phyloP scores from a whole-genome alignment of 306 rosid genomes.

The Trifolium fragiferum region DNA sequence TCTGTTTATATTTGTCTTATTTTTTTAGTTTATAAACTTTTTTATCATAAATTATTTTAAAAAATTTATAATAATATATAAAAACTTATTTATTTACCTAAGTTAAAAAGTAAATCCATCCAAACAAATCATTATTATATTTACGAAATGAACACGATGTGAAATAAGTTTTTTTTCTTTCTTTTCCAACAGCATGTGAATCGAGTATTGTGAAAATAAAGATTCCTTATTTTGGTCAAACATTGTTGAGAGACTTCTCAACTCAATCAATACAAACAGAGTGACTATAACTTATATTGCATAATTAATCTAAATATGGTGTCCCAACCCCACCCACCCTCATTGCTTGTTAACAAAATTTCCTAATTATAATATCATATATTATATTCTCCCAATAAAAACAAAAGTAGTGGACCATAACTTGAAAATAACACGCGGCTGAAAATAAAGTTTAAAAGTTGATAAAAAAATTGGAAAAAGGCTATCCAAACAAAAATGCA shows the following conservation, averaged over 20 bases:
- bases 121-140: too few species aligned
- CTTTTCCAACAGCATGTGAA: background rate
- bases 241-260: background rate
- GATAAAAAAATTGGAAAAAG: background rate
- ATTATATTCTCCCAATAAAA: background rate
- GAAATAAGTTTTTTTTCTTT: too few species aligned
- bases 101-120: too few species aligned
- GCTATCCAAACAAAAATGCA: background rate
- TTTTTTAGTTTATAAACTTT: too few species aligned
- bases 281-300: background rate
- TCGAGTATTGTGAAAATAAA: background rate
- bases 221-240: background rate
- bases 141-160: too few species aligned
- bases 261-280: background rate
- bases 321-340: conserved; percentile 4
- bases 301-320: background rate
- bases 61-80: too few species aligned
- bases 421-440: conserved; percentile 8
- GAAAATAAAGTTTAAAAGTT: conserved; percentile 12
- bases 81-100: too few species aligned
- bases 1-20: too few species aligned
- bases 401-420: conserved; percentile 3
- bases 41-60: too few species aligned
- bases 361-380: background rate
- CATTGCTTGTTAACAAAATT: background rate